A percentile compares a stretch with the other conserved stretches of the same genome.
These are phyloP conservation scores for Cymbomonas tetramitiformis DNA, from an alignment of 139 green algal genomes.

Conservation along the genomic window DNA sequence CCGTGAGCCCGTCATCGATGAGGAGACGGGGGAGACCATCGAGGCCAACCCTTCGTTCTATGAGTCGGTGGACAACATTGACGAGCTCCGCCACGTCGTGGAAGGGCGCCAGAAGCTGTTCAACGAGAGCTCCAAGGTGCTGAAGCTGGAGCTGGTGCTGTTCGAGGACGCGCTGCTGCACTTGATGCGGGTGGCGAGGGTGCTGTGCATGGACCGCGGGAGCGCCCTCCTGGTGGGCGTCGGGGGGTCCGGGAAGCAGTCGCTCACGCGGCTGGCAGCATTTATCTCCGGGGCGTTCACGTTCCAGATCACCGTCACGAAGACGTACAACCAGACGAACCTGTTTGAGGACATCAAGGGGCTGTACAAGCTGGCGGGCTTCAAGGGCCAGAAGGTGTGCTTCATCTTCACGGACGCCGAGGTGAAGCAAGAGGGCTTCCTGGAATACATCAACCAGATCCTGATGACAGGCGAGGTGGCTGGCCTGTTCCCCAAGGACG, in stretches of 20 bases:
- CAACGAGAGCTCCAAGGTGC: too few relatives aligned
- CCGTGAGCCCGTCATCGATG: conserved; percentile 61
- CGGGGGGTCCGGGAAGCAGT: too few relatives aligned
- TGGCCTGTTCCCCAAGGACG: conserved; percentile 78
- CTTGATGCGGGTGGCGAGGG: conserved; percentile 65
- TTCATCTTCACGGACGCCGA: conserved; percentile 83
- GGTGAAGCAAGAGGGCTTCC: conserved; percentile 77
- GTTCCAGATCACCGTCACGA: conserved; percentile 59
- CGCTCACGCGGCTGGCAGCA: conserved; percentile 52
- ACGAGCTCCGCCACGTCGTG: too few relatives aligned
- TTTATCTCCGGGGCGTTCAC: conserved; percentile 64
- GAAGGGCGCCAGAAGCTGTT: too few relatives aligned
- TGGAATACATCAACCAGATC: conserved; percentile 93
- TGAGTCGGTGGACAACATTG: too few relatives aligned
- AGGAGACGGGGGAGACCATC: conserved; percentile 61
- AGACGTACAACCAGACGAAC: conserved; percentile 72
- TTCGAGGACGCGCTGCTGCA: conserved; percentile 77
- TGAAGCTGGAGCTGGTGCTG: too few relatives aligned
- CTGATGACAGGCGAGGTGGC: conserved; percentile 75
- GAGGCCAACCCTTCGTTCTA: conserved; percentile 65
- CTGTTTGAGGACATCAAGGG: conserved; percentile 84
- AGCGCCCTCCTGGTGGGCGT: too few relatives aligned
- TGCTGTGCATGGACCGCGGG: conserved; percentile 71
- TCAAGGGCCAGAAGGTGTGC: conserved; percentile 71
- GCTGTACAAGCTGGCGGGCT: conserved; percentile 74